Conservation (phyloP, 371 early-diverging fungal genomes). For the Syncephalastrum monosporum region DNA sequence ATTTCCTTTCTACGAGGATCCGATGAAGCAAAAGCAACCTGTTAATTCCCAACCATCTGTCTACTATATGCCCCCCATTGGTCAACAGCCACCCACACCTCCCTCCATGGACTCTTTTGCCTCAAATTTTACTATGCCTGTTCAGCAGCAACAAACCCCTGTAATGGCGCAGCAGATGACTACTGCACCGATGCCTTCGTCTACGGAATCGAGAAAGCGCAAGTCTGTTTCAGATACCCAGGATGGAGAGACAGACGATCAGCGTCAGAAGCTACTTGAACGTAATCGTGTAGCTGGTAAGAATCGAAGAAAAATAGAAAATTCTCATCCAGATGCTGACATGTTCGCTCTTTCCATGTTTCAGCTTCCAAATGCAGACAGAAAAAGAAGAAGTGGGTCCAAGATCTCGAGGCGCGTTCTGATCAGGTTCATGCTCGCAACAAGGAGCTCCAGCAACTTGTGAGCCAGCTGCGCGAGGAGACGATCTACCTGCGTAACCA, state of each 20-base stretch:
- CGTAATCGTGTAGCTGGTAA: constrained; percentile 66
- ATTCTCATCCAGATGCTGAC: neutral
- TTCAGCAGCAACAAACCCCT: no score
- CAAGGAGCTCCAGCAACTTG: constrained; percentile 48
- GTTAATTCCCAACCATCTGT: no score
- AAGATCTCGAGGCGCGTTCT: constrained; percentile 63
- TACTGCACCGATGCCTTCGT: no score
- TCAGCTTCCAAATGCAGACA: constrained; percentile 76
- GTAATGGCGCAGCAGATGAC: no score
- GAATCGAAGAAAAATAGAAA: neutral
- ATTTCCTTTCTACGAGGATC: constrained; percentile 1
- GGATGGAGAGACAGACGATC: constrained; percentile 3
- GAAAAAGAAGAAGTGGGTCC: constrained; percentile 75
- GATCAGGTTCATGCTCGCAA: constrained; percentile 55
- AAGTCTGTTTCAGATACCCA: no score
- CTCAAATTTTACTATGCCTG: no score
- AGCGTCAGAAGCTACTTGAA: constrained; percentile 53
- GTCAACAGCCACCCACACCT: no score
- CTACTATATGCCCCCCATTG: no score
- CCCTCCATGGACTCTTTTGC: no score
- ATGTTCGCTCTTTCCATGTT: neutral
- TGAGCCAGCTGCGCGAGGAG: constrained; percentile 64
- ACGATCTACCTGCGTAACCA: constrained; percentile 63
- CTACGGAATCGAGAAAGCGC: no score
- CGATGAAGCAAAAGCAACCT: neutral